Percentiles rank a stretch among this genome's conserved stretches.
These are phyloP conservation scores for Tolypocladium pustulatum DNA, from an alignment of 2,329 filamentous ascomycete species.

Conservation along the genomic window DNA sequence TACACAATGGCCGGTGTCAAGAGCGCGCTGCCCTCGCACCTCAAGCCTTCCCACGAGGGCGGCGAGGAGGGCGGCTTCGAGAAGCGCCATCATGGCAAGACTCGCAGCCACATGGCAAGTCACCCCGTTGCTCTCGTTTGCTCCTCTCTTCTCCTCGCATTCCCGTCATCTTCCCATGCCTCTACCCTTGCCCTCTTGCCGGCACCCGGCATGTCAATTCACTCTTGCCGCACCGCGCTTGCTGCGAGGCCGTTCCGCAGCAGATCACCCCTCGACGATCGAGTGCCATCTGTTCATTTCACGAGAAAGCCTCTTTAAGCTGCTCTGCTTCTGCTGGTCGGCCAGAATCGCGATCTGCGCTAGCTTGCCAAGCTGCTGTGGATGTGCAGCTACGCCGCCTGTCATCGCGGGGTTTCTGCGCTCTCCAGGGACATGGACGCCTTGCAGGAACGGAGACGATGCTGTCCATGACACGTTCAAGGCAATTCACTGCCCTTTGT, in stretches of 20 bases:
- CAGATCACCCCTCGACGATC: not conserved
- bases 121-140: conserved; percentile 2
- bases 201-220: not conserved
- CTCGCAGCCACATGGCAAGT: conserved; percentile 77
- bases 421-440: not conserved
- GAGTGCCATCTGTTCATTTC: not conserved
- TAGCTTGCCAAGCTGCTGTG: not conserved
- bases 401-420: not conserved
- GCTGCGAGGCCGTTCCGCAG: not conserved
- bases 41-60: conserved; percentile 51
- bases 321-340: not conserved
- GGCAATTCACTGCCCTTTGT: not conserved
- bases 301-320: not conserved
- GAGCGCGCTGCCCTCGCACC: conserved; percentile 72
- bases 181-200: not conserved
- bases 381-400: not conserved
- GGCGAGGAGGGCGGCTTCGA: conserved; percentile 36
- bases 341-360: not conserved
- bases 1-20: conserved; percentile 59
- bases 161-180: not conserved
- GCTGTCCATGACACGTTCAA: not conserved
- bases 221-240: not conserved
- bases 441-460: not conserved
- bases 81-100: conserved; percentile 71
- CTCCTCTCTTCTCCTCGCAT: not conserved